These are phyloP conservation scores for Gelatoporia subvermispora DNA, from an alignment of 768 basidiomycete species.

Conservation along the genomic window DNA sequence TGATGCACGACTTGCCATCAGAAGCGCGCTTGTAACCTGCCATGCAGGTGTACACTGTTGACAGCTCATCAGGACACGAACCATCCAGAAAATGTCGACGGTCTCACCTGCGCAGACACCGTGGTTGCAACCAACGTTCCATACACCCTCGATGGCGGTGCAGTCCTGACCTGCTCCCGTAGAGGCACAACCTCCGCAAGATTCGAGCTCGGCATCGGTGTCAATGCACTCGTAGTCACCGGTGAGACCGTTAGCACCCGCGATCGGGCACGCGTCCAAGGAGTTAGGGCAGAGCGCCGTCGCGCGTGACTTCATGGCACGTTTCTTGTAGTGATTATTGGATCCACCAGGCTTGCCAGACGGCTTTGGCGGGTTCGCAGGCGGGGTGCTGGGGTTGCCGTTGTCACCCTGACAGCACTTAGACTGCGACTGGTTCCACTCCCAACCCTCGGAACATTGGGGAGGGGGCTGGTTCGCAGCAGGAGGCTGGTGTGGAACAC, in stretches of 20 bases:
- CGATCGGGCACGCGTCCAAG: slow-evolving; percentile 53
- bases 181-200: slow-evolving; percentile 72
- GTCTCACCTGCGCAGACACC: slow-evolving; percentile 50
- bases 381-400: slow-evolving; percentile 21
- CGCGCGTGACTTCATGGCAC: slow-evolving; percentile 32
- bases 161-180: slow-evolving; percentile 68
- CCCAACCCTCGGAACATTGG: slow-evolving; percentile 39
- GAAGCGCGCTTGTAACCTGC: slow-evolving; percentile 39
- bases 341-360: slow-evolving; percentile 24
- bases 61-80: slow-evolving; percentile 4
- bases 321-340: slow-evolving; percentile 20
- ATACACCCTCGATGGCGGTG: slow-evolving; percentile 56
- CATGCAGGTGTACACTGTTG: slow-evolving; percentile 46
- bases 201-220: slow-evolving; percentile 53
- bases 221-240: slow-evolving; percentile 64
- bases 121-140: slow-evolving; percentile 66
- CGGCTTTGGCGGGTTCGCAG: slow-evolving; percentile 30
- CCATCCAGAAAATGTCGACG: neutral
- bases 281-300: slow-evolving; percentile 46
- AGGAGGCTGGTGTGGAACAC: slow-evolving; percentile 43
- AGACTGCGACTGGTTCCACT: slow-evolving; percentile 37
- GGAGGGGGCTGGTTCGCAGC: slow-evolving; percentile 34
- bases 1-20: slow-evolving; percentile 41
- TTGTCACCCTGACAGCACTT: slow-evolving; percentile 34
- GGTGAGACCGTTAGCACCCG: slow-evolving; percentile 26